phyloP scores from a whole-genome alignment of 371 early-diverging fungal genomes.

The Parasitella parasitica region DNA sequence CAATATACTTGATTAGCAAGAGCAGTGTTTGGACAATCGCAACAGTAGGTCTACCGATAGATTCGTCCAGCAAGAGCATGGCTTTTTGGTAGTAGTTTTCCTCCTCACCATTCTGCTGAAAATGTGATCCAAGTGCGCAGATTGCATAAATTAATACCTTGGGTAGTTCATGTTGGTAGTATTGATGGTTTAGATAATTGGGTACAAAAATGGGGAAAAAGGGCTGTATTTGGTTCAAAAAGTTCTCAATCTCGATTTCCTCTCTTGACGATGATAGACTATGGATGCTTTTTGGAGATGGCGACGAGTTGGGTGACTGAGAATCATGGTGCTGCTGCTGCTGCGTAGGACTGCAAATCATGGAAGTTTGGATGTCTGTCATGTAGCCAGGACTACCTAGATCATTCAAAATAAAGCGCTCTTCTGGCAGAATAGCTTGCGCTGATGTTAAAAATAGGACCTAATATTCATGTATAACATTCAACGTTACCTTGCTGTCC shows the following conservation, averaged over 20 bases:
- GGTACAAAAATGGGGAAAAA: conserved; percentile 27
- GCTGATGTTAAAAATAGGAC: neutral
- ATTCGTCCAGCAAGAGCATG: conserved; percentile 59
- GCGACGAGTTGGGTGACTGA: neutral
- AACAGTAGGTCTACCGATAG: conserved; percentile 62
- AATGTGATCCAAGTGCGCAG: conserved; percentile 55
- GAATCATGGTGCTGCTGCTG: neutral
- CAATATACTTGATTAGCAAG: conserved; percentile 69
- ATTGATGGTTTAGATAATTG: conserved; percentile 15
- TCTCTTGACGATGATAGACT: neutral
- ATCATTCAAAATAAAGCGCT: conserved; percentile 19
- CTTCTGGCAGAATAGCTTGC: neutral
- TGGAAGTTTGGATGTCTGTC: conserved; percentile 3
- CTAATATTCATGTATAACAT: neutral
- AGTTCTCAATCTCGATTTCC: conserved; percentile 1
- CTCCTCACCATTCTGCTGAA: conserved; percentile 13
- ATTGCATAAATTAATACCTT: conserved; percentile 45
- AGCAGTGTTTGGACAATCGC: conserved; percentile 70
- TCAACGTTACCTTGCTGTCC: neutral
- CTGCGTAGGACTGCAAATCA: neutral
- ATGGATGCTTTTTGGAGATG: conserved; percentile 5
- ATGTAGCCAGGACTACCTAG: conserved; percentile 20
- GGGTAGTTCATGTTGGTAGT: conserved; percentile 15
- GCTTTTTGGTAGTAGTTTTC: conserved; percentile 33
- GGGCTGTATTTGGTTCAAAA: conserved; percentile 22